Conservation (phyloP, 2,329 filamentous ascomycete genomes). For the Diaporthe destruens region DNA sequence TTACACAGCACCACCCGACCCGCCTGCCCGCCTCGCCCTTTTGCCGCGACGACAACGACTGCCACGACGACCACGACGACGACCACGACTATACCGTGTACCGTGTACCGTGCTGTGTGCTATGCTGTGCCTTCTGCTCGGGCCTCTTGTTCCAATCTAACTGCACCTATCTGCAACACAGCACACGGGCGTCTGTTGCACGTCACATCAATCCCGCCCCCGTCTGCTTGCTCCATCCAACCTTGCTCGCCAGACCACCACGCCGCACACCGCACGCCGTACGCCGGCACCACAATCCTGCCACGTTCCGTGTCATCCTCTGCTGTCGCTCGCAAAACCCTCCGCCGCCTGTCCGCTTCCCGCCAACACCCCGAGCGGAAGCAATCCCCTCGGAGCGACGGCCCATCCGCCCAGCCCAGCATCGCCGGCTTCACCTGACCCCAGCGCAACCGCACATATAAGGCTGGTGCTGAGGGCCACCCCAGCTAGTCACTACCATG, state of each 20-base stretch:
- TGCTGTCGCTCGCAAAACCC: constrained; percentile 16
- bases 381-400: constrained; percentile 15
- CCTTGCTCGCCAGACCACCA: constrained; percentile 2
- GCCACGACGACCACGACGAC: background rate
- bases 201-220: constrained; percentile 14
- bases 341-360: constrained; percentile 26
- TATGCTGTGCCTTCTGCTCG: constrained; percentile 26
- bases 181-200: constrained; percentile 13
- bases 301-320: constrained; percentile 32
- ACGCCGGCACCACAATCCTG: background rate
- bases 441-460: constrained; percentile 36
- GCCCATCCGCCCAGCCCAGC: constrained; percentile 33
- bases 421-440: constrained; percentile 34
- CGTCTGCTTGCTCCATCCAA: background rate
- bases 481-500: constrained; percentile 69
- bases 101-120: constrained; percentile 4
- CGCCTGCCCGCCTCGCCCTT: background rate
- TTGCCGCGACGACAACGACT: constrained; percentile 4
- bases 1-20: background rate
- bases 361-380: background rate
- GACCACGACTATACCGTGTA: background rate
- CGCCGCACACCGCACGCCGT: background rate
- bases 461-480: constrained; percentile 58
- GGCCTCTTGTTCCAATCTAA: constrained; percentile 14
- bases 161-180: constrained; percentile 24